Conservation (phyloP, 305 asterid species). For the Rubia tinctorum region DNA sequence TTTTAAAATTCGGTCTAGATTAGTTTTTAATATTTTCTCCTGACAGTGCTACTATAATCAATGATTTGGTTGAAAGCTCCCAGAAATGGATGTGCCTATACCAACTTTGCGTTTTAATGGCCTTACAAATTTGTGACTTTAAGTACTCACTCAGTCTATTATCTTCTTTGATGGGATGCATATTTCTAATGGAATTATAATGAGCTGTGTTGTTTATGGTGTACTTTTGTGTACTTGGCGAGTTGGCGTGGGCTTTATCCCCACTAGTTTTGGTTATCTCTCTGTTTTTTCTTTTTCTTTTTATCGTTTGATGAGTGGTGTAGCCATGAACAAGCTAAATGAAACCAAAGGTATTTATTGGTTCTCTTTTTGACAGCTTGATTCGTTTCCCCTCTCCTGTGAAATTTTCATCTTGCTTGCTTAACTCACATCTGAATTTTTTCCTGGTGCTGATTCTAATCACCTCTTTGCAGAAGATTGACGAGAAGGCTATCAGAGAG, state of each 20-base stretch:
- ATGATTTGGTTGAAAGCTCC: background rate
- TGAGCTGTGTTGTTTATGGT: background rate
- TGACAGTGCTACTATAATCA: background rate
- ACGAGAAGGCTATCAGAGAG: constrained; percentile 81
- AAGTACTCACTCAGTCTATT: background rate
- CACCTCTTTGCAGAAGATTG: constrained; percentile 61
- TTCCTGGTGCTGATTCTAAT: background rate
- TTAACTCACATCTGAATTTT: background rate
- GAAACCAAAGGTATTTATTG: too few relatives aligned
- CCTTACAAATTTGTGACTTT: background rate
- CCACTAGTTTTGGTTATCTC: background rate
- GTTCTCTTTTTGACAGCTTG: background rate
- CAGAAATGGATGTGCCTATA: background rate
- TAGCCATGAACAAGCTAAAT: background rate
- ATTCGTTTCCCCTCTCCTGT: background rate
- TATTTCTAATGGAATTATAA: background rate
- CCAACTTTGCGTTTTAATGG: background rate
- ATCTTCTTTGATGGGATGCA: background rate
- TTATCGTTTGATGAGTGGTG: background rate
- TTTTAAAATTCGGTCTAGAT: too few relatives aligned
- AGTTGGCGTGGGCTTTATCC: background rate
- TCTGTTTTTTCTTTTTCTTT: background rate
- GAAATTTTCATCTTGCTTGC: background rate
- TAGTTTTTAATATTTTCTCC: background rate
- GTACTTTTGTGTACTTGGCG: background rate